Conservation (phyloP, 352 stramenopile genomes). For the Pseudoperonospora humuli region DNA sequence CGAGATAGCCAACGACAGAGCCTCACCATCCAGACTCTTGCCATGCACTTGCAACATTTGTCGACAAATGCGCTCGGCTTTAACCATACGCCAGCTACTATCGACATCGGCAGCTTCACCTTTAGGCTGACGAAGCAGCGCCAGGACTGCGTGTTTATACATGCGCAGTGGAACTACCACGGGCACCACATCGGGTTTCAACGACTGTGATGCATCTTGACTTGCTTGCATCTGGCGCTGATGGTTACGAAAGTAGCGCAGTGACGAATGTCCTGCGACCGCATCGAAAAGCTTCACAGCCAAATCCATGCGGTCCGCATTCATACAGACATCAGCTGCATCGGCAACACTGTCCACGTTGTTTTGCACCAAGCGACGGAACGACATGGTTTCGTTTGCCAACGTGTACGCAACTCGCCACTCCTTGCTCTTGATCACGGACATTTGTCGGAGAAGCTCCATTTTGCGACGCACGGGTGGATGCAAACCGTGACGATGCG, state of each 20-base stretch:
- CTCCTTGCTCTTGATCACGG: slow-evolving; percentile 31
- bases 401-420: slow-evolving; percentile 73
- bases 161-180: slow-evolving; percentile 44
- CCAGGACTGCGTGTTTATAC: slow-evolving; percentile 58
- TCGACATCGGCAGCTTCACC: neutral
- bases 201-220: slow-evolving; percentile 2
- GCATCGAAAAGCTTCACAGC: slow-evolving; percentile 56
- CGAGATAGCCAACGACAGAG: slow-evolving; percentile 71
- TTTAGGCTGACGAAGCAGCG: slow-evolving; percentile 39
- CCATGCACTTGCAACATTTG: slow-evolving; percentile 60
- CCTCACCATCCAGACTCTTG: slow-evolving; percentile 47
- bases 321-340: slow-evolving; percentile 55
- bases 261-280: slow-evolving; percentile 33
- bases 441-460: slow-evolving; percentile 35
- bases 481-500: slow-evolving; percentile 38
- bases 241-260: slow-evolving; percentile 23
- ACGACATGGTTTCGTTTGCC: slow-evolving; percentile 61
- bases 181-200: slow-evolving; percentile 10
- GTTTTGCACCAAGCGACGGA: slow-evolving; percentile 48
- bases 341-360: slow-evolving; percentile 68
- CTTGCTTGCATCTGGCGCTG: slow-evolving; percentile 13
- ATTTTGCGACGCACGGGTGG: slow-evolving; percentile 65
- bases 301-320: slow-evolving; percentile 39
- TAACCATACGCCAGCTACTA: slow-evolving; percentile 29
- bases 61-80: slow-evolving; percentile 50